Evolutionary conservation across 2,329 filamentous ascomycete species (phyloP), one percentile per base, ranked within the genome.

Genomic region (Neofusicoccum laricinum): DNA sequence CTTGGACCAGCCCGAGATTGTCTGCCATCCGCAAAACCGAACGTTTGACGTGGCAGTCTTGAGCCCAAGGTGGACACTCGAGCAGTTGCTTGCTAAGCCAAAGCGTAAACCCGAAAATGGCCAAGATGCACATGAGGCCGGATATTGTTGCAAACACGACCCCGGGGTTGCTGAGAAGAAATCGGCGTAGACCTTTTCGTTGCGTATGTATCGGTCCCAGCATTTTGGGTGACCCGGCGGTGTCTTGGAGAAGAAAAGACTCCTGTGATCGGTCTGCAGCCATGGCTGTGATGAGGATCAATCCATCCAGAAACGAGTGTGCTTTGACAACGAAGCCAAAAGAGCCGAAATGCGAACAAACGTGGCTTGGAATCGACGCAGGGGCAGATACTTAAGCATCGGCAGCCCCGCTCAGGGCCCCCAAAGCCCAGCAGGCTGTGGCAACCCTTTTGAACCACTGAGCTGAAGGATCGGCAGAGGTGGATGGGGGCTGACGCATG

Each of bases 11-110:
- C 3, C 65, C 65, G 32, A 66, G 34, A 40, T 61, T 45, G 2
- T 43, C 43, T 19, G 15, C 34, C 10, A 66, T 46, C 2, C 25
- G 10, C 2, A 36, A 10, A 19, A 63, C 55, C 17, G 48, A 43
- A 2, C 10, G 4, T 3, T 43, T 32, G 19, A 66, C 38, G 2
- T 53, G n/a, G 34, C 65, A 66, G 4, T 61, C 21, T n/a, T 46
- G 6, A 8, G 64, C 36, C 64, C 64, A 66, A 8, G 45, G 5
- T 19, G 61, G 65, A 49, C 65, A 66, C 21, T 55, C 34, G 7
- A 64, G 38, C 12, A 53, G n/a, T 14, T 66, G 61, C n/a, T 34
- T 40, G 49, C 65, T 76, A 71, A 5, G 74, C 75, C 66, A 76
- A 73, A 64, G 25, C 1, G 59, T 62, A 21, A 62, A 62, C 10